Percentiles rank a stretch among this genome's conserved stretches.
Conservation (phyloP, 2,329 filamentous ascomycete species). For the Neospermospora avenae region DNA sequence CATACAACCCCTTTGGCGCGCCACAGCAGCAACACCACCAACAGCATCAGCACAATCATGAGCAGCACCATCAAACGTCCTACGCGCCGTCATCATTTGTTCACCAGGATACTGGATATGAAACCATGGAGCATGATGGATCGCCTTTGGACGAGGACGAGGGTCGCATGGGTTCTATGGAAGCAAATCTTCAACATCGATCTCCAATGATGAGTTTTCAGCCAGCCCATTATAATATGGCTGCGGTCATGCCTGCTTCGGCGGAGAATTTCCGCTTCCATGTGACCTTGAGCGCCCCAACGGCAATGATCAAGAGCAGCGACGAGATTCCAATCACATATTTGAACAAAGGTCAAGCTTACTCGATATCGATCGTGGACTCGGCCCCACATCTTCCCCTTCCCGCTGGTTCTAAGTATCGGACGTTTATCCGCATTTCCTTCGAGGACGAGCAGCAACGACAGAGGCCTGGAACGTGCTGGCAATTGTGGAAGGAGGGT, state of each 20-base stretch:
- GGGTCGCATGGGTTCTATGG: conserved; percentile 53
- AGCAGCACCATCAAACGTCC: conserved; percentile 45
- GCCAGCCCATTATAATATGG: conserved; percentile 45
- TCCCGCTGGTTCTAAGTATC: conserved; percentile 65
- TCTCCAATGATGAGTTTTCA: conserved; percentile 59
- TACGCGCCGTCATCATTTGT: conserved; percentile 80
- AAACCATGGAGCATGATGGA: conserved; percentile 73
- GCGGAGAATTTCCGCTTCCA: conserved; percentile 83
- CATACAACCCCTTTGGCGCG: conserved; percentile 70
- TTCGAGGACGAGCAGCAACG: conserved; percentile 96
- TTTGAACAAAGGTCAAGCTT: conserved; percentile 95
- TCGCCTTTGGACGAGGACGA: conserved; percentile 62
- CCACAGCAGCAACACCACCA: conserved; percentile 41
- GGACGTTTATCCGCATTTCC: conserved; percentile 90
- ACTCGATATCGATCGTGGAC: conserved; percentile 81
- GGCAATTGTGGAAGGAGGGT: conserved; percentile 95
- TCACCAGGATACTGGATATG: conserved; percentile 76
- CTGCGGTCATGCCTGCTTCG: conserved; percentile 48
- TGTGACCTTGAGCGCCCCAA: conserved; percentile 86
- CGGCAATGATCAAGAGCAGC: conserved; percentile 87
- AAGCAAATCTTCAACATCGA: conserved; percentile 58
- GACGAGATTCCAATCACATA: conserved; percentile 97
- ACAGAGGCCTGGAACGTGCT: conserved; percentile 75
- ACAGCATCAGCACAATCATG: conserved; percentile 45
- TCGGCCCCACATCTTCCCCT: conserved; percentile 61